Evolutionary conservation across 495 filamentous ascomycete species (phyloP), one percentile per base, ranked within the genome.

Genomic region (Aspergillus steynii): DNA sequence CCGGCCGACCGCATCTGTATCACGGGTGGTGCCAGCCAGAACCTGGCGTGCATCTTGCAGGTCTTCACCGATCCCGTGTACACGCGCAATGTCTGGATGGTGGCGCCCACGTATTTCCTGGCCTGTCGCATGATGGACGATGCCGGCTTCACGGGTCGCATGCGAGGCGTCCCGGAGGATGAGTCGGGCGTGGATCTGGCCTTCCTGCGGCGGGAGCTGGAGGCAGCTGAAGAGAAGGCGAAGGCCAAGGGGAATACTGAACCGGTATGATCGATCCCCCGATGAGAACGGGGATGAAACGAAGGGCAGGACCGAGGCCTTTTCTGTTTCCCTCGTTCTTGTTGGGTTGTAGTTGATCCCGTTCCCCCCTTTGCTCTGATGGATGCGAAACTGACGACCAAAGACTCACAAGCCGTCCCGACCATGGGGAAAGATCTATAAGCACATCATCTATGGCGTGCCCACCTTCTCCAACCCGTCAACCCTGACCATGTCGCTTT

Each of bases 401-500:
- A 47, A 81, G 76, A 69, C 64, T 61, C 60, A 74, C 61, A 83
- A 82, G 65, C 70, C 75, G 2, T 37, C 63, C 2, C 69, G 74
- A 55, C 74, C 80, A 28, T 83, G 76, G 79, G 75, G 73, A 54
- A 93, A 90, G 67, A 83, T 89, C 60, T 96, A 96, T 73, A 85
- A 84, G 32, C 90, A 95, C 68, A 68, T 96, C 62, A 86, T 97
- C 65, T 97, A 97, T 68, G 84, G 82, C 25, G 90, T 92, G 4
- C 90, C 93, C 0, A 93, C 90, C 0, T 93, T 90, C 69, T 83
- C 88, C 37, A 97, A 97, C 65, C 93, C 93, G 0, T 90, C 89
- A 0, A 87, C 84, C 4, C 86, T 86, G 61, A 91, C 89, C 1
- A 90, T 91, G 85, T 82, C 85, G 1, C 72, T 89, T 28, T 66